Evolutionary conservation across 2,329 filamentous ascomycete genomes (phyloP), one percentile per base, ranked within the genome.

Genomic region (Aureobasidium sp.): DNA sequence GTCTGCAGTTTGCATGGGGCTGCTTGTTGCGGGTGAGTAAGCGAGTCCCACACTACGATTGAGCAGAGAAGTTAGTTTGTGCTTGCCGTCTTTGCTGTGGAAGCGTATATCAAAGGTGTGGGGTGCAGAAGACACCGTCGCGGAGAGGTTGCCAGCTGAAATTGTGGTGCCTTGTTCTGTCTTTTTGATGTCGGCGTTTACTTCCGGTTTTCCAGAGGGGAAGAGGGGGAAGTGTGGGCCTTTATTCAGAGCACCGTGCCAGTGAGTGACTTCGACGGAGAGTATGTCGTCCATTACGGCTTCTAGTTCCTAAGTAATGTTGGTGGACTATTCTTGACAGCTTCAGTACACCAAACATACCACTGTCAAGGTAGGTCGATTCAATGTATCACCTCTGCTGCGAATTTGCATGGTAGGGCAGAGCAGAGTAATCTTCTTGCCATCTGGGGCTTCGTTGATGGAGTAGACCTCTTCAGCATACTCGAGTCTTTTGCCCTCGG

Each of bases 381-480:
- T 85, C 44, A 85, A 70, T 1, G 79, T 82, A 67, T 86, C 82
- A 20, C 82, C 81, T 45, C 84, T 77, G 3, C 74, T 76, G 41
- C 75, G 73, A 62, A 86, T 82, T 68, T 83, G 81, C 64, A 74
- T 77, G 1, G 82, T 84, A 11, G 84, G 84, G 65, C 83, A 86
- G 0, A 86, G 73, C 17, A 86, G 76, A 27, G 77, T 80, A 52
- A 85, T 62, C 7, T 79, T 79, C 64, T 78, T 80, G 6, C 77
- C 76, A 57, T 76, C 72, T 42, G 71, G 64, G 1, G 76, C 79
- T 53, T 78, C 72, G 5, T 76, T 79, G 57, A 82, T 74, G 9
- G 79, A 77, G 69, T 84, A 81, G 17, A 88, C 77, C 64, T 88
- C 84, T 72, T 88, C 85, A 37, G 85, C 86, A 67, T 87, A 87